These are phyloP conservation scores for Agaricus subrufescens DNA, from an alignment of 768 basidiomycete species.

Conservation along the genomic window DNA sequence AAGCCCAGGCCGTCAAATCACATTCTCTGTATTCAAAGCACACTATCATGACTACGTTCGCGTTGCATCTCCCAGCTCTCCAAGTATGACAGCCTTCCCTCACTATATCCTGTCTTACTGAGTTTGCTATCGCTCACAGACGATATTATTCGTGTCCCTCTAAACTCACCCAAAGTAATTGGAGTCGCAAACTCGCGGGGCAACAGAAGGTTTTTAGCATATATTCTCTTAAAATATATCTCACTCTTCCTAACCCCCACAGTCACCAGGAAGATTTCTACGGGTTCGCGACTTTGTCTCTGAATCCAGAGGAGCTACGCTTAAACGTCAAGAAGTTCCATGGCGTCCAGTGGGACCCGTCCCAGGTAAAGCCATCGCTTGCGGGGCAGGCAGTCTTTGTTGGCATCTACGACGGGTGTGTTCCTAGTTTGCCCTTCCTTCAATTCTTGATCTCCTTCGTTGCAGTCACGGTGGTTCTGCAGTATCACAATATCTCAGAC, in stretches of 20 bases:
- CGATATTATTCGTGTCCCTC: conserved; percentile 62
- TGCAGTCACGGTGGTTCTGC: conserved; percentile 85
- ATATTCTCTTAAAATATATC: background rate
- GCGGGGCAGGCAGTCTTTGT: conserved; percentile 79
- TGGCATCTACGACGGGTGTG: conserved; percentile 89
- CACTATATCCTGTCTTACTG: background rate
- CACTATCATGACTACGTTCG: conserved; percentile 75
- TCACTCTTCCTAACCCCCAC: conserved; percentile 12
- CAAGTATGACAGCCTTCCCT: conserved; percentile 20
- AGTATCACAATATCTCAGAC: conserved; percentile 79
- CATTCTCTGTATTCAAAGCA: background rate
- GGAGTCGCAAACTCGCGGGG: conserved; percentile 75
- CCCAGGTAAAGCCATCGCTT: conserved; percentile 44
- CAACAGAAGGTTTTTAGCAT: conserved; percentile 51
- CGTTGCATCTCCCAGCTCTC: conserved; percentile 35
- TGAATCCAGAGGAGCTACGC: conserved; percentile 72
- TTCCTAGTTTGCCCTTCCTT: conserved; percentile 9
- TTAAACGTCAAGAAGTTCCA: conserved; percentile 57
- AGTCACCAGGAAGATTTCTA: conserved; percentile 92
- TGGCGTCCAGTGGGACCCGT: conserved; percentile 71
- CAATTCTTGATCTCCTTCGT: conserved; percentile 3
- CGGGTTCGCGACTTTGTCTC: conserved; percentile 67
- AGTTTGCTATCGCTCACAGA: conserved; percentile 31
- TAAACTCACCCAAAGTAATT: conserved; percentile 73
- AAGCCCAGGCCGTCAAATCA: background rate